Evolutionary conservation across 2,329 filamentous ascomycete genomes (phyloP).

Genomic region (Cladophialophora bantiana): DNA sequence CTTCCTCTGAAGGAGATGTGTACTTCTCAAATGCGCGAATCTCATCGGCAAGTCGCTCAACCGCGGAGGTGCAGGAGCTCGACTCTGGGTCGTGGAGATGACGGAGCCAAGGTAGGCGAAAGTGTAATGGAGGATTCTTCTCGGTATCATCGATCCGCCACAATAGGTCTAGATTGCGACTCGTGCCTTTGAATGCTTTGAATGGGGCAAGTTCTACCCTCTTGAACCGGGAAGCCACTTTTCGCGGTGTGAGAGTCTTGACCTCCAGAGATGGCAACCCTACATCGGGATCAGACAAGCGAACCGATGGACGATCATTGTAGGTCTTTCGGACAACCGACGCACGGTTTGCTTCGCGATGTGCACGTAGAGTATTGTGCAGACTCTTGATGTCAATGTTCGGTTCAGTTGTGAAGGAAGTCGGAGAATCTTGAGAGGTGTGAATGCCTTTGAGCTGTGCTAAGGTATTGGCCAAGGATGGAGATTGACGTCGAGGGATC

Average conservation of each 20-base stretch:
- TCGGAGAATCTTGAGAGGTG: not conserved
- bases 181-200: constrained; percentile 27
- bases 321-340: constrained; percentile 40
- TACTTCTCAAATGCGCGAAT: constrained; percentile 55
- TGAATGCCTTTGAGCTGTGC: not conserved
- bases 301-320: constrained; percentile 1
- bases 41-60: constrained; percentile 52
- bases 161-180: constrained; percentile 23
- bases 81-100: constrained; percentile 1
- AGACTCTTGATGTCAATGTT: constrained; percentile 43
- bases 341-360: constrained; percentile 45
- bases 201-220: constrained; percentile 9
- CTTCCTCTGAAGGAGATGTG: constrained; percentile 52
- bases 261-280: constrained; percentile 1
- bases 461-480: constrained; percentile 8
- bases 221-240: constrained; percentile 4
- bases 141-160: constrained; percentile 30
- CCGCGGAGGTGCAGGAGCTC: constrained; percentile 11
- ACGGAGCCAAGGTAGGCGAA: constrained; percentile 32
- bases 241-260: not conserved
- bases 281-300: constrained; percentile 7
- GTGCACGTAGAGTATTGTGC: constrained; percentile 46
- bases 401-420: constrained; percentile 20
- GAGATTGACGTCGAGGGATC: not conserved
- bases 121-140: constrained; percentile 7